Evolutionary conservation across 805 yeast genomes (phyloP).

Genomic region (Ogataea ganodermae): DNA sequence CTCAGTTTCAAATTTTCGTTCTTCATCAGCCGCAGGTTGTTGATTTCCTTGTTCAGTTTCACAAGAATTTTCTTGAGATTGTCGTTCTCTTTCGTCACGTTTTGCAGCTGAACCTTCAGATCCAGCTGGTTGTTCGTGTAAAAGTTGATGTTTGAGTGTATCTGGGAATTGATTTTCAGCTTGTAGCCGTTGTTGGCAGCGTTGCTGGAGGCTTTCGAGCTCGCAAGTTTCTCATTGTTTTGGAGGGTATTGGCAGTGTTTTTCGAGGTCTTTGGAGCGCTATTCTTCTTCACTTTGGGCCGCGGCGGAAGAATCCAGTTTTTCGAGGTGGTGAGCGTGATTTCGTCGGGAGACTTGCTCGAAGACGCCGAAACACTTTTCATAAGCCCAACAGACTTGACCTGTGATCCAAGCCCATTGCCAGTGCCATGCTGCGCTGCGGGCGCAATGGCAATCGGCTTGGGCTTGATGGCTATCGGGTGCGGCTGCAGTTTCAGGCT

Average conservation of each 20-base stretch:
- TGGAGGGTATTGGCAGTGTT: constrained; percentile 1
- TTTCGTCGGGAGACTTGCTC: constrained; percentile 30
- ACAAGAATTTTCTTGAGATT: constrained; percentile 43
- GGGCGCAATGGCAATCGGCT: constrained; percentile 28
- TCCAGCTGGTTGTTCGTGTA: constrained; percentile 34
- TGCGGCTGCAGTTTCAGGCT: constrained; percentile 21
- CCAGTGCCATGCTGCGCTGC: constrained; percentile 14
- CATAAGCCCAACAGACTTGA: constrained; percentile 9
- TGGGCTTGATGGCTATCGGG: constrained; percentile 36
- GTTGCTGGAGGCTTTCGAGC: constrained; percentile 17
- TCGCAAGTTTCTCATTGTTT: constrained; percentile 8
- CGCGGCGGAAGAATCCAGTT: constrained; percentile 61
- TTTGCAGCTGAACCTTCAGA: constrained; percentile 41
- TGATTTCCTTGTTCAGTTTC: constrained; percentile 43
- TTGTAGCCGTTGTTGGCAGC: constrained; percentile 19
- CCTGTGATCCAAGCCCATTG: not conserved
- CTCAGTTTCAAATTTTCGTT: constrained; percentile 15
- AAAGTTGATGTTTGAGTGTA: constrained; percentile 39
- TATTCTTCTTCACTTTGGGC: constrained; percentile 39
- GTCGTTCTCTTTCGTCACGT: constrained; percentile 45
- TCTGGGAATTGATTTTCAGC: constrained; percentile 34
- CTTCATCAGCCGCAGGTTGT: constrained; percentile 30
- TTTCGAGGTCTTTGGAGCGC: constrained; percentile 10
- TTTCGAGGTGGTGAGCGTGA: constrained; percentile 38
- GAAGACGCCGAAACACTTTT: constrained; percentile 21